A percentile compares a stretch with the other conserved stretches of the same genome.
Evolutionary conservation across 352 stramenopile species (phyloP).

Genomic region (Chrysophaeum taylorii): DNA sequence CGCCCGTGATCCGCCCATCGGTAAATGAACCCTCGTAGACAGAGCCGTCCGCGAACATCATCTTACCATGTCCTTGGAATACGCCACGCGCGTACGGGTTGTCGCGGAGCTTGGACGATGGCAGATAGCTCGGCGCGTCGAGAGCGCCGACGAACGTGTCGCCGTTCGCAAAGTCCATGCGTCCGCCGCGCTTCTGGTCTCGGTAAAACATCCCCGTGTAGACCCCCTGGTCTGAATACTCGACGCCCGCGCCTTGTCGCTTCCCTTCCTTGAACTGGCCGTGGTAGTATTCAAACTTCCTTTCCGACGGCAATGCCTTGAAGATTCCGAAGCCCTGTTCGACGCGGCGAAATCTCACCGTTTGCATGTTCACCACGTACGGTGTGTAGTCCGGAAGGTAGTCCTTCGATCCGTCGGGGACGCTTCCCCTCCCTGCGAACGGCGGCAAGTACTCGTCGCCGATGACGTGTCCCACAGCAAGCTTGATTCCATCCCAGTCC

Average conservation of each 20-base stretch:
- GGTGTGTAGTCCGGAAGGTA: slow-evolving; percentile 20
- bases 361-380: slow-evolving; percentile 24
- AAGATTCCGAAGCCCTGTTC: slow-evolving; percentile 24
- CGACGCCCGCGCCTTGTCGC: slow-evolving; percentile 25
- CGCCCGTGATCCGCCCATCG: slow-evolving; percentile 17
- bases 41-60: slow-evolving; percentile 23
- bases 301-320: background rate
- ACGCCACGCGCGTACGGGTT: slow-evolving; percentile 21
- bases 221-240: slow-evolving; percentile 25
- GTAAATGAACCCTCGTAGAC: slow-evolving; percentile 24
- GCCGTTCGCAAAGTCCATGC: slow-evolving; percentile 21
- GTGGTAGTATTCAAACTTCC: slow-evolving; percentile 26
- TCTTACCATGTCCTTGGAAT: slow-evolving; percentile 15
- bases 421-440: slow-evolving; percentile 21
- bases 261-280: slow-evolving; percentile 22
- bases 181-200: slow-evolving; percentile 16
- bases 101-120: slow-evolving; percentile 1
- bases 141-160: slow-evolving; percentile 18
- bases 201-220: slow-evolving; percentile 22
- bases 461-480: slow-evolving; percentile 10
- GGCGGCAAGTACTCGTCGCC: slow-evolving; percentile 2
- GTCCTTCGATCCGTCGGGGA: slow-evolving; percentile 28
- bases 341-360: slow-evolving; percentile 20
- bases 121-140: background rate
- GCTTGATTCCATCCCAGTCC: slow-evolving; percentile 26